These are phyloP conservation scores for Trichophyton benhamiae DNA, from an alignment of 2,329 filamentous ascomycete species.

Conservation along the genomic window DNA sequence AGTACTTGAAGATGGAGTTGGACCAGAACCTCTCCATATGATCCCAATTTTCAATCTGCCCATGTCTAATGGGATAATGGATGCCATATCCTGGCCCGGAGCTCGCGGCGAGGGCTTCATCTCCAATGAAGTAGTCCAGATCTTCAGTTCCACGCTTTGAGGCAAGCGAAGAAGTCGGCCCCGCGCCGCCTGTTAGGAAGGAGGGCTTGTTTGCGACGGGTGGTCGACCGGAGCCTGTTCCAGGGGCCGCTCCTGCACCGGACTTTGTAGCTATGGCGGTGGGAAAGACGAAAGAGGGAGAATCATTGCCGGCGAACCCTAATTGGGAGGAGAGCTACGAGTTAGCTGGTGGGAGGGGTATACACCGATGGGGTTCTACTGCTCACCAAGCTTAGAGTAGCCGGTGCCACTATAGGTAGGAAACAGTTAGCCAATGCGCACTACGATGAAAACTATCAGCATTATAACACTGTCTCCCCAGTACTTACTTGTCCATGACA, in stretches of 20 bases:
- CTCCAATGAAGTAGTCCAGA: constrained; percentile 96
- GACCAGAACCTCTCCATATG: constrained; percentile 99
- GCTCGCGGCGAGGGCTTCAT: constrained; percentile 78
- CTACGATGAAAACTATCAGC: constrained; percentile 13
- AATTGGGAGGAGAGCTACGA: constrained; percentile 21
- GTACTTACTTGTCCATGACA: constrained; percentile 99
- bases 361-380: constrained; percentile 3
- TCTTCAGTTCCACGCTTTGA: constrained; percentile 94
- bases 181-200: constrained; percentile 83
- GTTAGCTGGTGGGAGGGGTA: constrained; percentile 15
- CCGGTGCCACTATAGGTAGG: constrained; percentile 71
- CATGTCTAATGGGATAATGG: constrained; percentile 94
- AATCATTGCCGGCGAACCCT: constrained; percentile 99
- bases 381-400: constrained; percentile 92
- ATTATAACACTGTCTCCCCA: constrained; percentile 7
- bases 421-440: constrained; percentile 26
- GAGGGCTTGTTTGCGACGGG: constrained; percentile 89
- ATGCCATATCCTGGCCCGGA: constrained; percentile 86
- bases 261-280: constrained; percentile 96
- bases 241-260: constrained; percentile 52
- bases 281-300: constrained; percentile 96
- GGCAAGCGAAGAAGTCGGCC: constrained; percentile 68
- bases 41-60: constrained; percentile 99
- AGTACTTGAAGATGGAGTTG: constrained; percentile 99
- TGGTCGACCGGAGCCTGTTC: constrained; percentile 75